phyloP scores from a whole-genome alignment of 2,329 filamentous ascomycete species.

The Fusarium verrucosum region DNA sequence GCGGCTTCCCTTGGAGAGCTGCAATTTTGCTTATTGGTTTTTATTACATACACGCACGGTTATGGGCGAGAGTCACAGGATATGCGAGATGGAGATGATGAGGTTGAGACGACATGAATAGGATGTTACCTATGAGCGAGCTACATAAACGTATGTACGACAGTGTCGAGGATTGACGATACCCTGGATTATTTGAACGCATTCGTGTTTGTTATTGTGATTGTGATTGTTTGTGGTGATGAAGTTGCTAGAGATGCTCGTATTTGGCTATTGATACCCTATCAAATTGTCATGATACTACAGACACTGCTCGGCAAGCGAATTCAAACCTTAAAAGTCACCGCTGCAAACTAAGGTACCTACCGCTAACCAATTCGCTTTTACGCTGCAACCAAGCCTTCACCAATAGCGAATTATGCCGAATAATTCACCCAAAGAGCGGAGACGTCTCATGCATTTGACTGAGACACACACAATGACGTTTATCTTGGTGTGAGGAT shows the following conservation, averaged over 20 bases:
- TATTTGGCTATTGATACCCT: neutral
- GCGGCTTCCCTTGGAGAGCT: conserved; percentile 33
- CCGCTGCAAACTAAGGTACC: neutral
- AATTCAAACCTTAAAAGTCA: neutral
- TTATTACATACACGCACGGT: conserved; percentile 27
- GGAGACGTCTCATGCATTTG: conserved; percentile 18
- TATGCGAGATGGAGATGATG: conserved; percentile 10
- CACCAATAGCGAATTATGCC: conserved; percentile 21
- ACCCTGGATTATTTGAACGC: conserved; percentile 12
- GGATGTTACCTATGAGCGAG: conserved; percentile 2
- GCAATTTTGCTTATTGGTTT: conserved; percentile 39
- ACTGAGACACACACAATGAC: conserved; percentile 21
- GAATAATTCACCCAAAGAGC: conserved; percentile 32
- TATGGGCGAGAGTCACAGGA: conserved; percentile 20
- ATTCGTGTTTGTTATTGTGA: neutral
- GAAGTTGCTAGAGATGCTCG: neutral
- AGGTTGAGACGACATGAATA: conserved; percentile 8
- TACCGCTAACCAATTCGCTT: neutral
- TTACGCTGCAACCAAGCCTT: conserved; percentile 3
- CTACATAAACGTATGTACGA: conserved; percentile 25
- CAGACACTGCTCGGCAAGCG: too few relatives aligned
- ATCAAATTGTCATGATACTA: neutral
- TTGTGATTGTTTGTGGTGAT: neutral
- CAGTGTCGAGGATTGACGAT: conserved; percentile 34
- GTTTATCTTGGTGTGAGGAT: conserved; percentile 6